Conservation (phyloP, 1,284 basidiomycete genomes). For the Cryptococcus neoformans region DNA sequence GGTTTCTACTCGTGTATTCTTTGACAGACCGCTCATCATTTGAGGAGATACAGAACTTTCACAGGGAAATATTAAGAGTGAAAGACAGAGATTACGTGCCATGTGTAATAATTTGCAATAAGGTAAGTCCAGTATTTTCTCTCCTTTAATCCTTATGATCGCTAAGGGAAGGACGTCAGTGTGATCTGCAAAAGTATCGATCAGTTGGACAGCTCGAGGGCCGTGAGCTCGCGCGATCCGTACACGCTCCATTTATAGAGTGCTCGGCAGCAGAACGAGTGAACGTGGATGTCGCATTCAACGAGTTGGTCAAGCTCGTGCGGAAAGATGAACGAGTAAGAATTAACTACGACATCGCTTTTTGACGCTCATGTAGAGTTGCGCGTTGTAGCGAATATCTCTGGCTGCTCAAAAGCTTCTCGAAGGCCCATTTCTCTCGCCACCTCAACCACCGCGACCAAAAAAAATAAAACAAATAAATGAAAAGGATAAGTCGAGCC, state of each 20-base stretch:
- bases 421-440: slow-evolving; percentile 4
- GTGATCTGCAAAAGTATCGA: slow-evolving; percentile 54
- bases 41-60: slow-evolving; percentile 53
- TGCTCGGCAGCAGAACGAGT: slow-evolving; percentile 57
- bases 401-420: slow-evolving; percentile 9
- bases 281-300: slow-evolving; percentile 58
- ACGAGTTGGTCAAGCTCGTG: slow-evolving; percentile 55
- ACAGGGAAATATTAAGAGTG: slow-evolving; percentile 53
- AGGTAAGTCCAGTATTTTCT: slow-evolving; percentile 17
- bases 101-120: slow-evolving; percentile 54
- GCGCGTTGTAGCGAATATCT: neutral
- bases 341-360: slow-evolving; percentile 49
- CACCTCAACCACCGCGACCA: neutral
- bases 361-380: neutral
- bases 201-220: slow-evolving; percentile 54
- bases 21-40: slow-evolving; percentile 57
- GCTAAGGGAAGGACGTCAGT: slow-evolving; percentile 34
- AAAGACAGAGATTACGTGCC: slow-evolving; percentile 57
- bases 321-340: slow-evolving; percentile 53
- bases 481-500: neutral
- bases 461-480: too few relatives aligned
- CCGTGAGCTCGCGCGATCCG: slow-evolving; percentile 52
- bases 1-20: slow-evolving; percentile 58
- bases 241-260: slow-evolving; percentile 56
- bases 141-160: neutral